Conservation (phyloP, 2,329 filamentous ascomycete species). For the Aschersonia sp. region DNA sequence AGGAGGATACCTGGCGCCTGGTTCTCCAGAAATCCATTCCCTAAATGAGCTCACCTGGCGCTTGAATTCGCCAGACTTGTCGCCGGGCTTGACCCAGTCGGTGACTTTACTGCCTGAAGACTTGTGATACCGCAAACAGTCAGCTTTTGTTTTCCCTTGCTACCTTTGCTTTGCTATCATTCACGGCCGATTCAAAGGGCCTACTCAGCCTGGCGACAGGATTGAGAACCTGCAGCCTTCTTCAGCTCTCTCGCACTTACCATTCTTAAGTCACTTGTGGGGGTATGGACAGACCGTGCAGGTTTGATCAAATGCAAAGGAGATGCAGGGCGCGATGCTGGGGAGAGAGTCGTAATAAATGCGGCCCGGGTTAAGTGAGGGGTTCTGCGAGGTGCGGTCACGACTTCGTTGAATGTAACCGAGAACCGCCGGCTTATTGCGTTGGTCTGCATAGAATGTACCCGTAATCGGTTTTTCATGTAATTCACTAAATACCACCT, state of each 20-base stretch:
- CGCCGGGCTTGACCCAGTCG: slow-evolving; percentile 65
- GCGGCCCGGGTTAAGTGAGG: not conserved
- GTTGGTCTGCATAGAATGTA: no score
- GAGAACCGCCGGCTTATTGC: no score
- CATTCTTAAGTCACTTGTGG: no score
- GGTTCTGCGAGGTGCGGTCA: not conserved
- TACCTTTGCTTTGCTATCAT: not conserved
- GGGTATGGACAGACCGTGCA: no score
- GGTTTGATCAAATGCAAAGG: not conserved
- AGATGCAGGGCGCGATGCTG: no score
- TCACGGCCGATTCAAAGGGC: not conserved
- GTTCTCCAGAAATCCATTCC: slow-evolving; percentile 58
- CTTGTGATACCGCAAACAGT: not conserved
- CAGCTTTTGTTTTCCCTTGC: not conserved
- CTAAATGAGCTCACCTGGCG: slow-evolving; percentile 73
- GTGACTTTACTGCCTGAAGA: slow-evolving; percentile 32
- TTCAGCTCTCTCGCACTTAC: no score
- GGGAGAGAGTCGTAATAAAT: not conserved
- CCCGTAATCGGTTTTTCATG: no score
- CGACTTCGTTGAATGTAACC: not conserved
- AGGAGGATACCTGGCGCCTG: slow-evolving; percentile 61
- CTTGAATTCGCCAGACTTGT: slow-evolving; percentile 85
- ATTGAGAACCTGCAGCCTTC: no score
- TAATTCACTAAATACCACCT: no score
- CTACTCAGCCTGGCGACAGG: no score